phyloP scores from a whole-genome alignment of 805 yeast genomes.

The Wickerhamiella bombiphila region DNA sequence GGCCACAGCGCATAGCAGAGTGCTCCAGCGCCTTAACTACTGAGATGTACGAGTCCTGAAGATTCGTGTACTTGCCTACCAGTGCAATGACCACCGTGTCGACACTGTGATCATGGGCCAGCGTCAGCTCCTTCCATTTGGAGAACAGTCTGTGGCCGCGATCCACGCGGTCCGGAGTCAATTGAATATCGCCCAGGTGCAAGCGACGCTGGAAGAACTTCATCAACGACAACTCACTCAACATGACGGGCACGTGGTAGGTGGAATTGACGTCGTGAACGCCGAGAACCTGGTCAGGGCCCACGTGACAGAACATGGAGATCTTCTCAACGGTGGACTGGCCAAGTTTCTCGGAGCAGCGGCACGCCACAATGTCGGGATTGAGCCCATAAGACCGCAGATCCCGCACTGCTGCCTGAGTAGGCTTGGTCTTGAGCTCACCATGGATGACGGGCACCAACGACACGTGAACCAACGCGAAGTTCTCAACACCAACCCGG shows the following conservation, averaged over 20 bases:
- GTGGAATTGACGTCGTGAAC: slow-evolving; percentile 95
- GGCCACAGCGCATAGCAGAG: slow-evolving; percentile 77
- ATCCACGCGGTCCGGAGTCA: slow-evolving; percentile 36
- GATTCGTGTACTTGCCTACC: slow-evolving; percentile 93
- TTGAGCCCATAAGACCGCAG: slow-evolving; percentile 86
- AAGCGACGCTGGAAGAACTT: slow-evolving; percentile 54
- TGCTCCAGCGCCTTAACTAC: slow-evolving; percentile 94
- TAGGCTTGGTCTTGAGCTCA: slow-evolving; percentile 97
- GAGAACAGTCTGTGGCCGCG: slow-evolving; percentile 55
- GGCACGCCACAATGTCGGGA: slow-evolving; percentile 96
- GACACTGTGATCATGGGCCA: slow-evolving; percentile 64
- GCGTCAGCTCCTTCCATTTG: slow-evolving; percentile 71
- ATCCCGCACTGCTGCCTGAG: slow-evolving; percentile 97
- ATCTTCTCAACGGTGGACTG: slow-evolving; percentile 81
- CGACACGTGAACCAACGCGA: slow-evolving; percentile 92
- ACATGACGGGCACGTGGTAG: slow-evolving; percentile 87
- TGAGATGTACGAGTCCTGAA: slow-evolving; percentile 88
- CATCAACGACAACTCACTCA: slow-evolving; percentile 76
- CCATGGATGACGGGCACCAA: slow-evolving; percentile 96
- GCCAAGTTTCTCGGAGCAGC: slow-evolving; percentile 78
- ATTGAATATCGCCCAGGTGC: slow-evolving; percentile 34
- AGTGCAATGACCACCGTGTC: slow-evolving; percentile 87
- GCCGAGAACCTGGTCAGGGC: slow-evolving; percentile 93
- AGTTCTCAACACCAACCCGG: slow-evolving; percentile 86
- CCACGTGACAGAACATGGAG: slow-evolving; percentile 98